Conservation (phyloP, 1,139 yeast species). For the Meyerozyma elateridarum region DNA sequence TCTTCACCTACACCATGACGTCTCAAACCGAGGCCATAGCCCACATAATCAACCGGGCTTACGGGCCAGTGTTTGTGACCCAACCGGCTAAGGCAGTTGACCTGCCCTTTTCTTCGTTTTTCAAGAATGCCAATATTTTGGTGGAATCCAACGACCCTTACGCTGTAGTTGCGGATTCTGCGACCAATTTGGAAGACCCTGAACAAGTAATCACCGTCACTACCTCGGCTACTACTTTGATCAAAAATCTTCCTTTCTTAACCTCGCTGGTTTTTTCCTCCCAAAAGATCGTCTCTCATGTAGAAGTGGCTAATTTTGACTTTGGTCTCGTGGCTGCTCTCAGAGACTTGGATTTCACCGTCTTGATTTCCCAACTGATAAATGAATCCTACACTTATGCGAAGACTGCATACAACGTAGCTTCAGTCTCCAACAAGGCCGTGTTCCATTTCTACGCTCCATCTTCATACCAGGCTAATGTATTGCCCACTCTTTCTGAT, state of each 20-base stretch:
- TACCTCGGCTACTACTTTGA: conserved; percentile 50
- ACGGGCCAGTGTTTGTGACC: conserved; percentile 36
- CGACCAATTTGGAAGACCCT: conserved; percentile 12
- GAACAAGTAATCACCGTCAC: conserved; percentile 44
- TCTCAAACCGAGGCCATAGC: conserved; percentile 12
- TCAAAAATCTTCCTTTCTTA: conserved; percentile 52
- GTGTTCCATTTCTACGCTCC: conserved; percentile 66
- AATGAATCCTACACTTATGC: conserved; percentile 51
- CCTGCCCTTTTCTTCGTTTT: conserved; percentile 25
- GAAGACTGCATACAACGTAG: conserved; percentile 53
- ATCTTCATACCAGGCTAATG: conserved; percentile 14
- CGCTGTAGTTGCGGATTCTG: conserved; percentile 33
- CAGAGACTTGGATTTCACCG: conserved; percentile 62
- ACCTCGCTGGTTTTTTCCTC: conserved; percentile 35
- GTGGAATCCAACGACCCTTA: conserved; percentile 53
- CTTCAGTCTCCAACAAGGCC: conserved; percentile 45
- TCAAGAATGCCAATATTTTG: conserved; percentile 27
- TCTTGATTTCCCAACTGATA: conserved; percentile 59
- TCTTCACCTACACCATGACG: conserved; percentile 3
- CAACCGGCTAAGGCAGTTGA: conserved; percentile 46
- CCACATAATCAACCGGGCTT: conserved; percentile 12
- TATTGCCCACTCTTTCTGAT: conserved; percentile 13
- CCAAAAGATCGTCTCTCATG: conserved; percentile 54
- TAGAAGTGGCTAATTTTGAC: conserved; percentile 53
- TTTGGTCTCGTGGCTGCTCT: conserved; percentile 62